Percentiles rank a stretch among this genome's conserved stretches.
These are phyloP conservation scores for Rutstroemia sp. DNA, from an alignment of 2,329 filamentous ascomycete genomes.

Conservation along the genomic window DNA sequence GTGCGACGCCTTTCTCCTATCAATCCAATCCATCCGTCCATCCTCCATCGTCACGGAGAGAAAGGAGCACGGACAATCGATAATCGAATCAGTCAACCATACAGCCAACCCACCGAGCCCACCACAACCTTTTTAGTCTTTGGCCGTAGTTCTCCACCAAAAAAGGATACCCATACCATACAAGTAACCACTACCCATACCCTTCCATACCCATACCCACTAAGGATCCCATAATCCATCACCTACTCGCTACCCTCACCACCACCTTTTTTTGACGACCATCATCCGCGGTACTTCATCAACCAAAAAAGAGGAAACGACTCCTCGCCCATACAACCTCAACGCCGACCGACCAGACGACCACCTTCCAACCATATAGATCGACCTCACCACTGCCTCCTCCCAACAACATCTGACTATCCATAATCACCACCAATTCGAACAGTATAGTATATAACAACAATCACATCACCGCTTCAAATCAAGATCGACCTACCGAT, in stretches of 20 bases:
- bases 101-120: too few relatives aligned
- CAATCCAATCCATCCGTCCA: background rate
- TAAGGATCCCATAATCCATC: too few relatives aligned
- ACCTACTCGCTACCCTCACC: background rate
- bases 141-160: background rate
- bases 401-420: background rate
- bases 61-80: too few relatives aligned
- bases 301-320: slow-evolving; percentile 1
- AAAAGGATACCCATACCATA: background rate
- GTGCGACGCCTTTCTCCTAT: background rate
- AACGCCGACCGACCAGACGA: background rate
- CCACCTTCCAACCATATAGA: background rate
- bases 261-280: background rate
- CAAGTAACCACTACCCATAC: background rate
- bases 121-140: background rate
- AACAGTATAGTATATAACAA: background rate
- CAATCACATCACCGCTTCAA: too few relatives aligned
- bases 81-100: too few relatives aligned
- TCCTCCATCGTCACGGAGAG: too few relatives aligned
- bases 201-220: too few relatives aligned
- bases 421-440: background rate
- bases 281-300: background rate
- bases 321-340: background rate
- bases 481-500: too few relatives aligned
- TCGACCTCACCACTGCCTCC: slow-evolving; percentile 2